Evolutionary conservation across 768 basidiomycete species (phyloP).

Genomic region (Termitomyces sp.): DNA sequence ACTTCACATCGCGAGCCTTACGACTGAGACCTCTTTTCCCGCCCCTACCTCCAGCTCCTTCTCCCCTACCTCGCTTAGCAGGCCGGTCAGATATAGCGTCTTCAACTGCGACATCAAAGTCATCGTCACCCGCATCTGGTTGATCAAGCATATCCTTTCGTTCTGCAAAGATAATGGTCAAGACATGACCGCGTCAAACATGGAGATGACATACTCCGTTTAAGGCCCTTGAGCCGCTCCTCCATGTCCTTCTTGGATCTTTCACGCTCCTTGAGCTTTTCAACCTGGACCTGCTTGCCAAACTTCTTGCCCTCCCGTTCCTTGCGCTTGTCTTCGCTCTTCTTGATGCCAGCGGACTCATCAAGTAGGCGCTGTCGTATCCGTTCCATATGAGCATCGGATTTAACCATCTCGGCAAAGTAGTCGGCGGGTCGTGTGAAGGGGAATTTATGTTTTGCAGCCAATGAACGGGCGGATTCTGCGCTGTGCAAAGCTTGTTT

Average conservation of each 20-base stretch:
- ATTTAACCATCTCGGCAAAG: conserved; percentile 98
- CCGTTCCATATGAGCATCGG: conserved; percentile 95
- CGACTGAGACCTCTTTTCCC: conserved; percentile 36
- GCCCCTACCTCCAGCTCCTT: conserved; percentile 30
- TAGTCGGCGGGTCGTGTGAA: conserved; percentile 93
- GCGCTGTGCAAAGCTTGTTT: conserved; percentile 89
- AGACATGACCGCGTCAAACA: not conserved
- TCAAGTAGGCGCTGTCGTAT: conserved; percentile 87
- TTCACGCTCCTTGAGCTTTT: conserved; percentile 89
- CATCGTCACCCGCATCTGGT: conserved; percentile 51
- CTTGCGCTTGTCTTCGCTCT: conserved; percentile 84
- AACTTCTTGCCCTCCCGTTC: conserved; percentile 97
- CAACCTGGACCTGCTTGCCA: conserved; percentile 94
- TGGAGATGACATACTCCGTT: conserved; percentile 63
- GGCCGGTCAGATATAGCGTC: conserved; percentile 79
- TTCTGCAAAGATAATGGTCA: conserved; percentile 40
- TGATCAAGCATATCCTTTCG: conserved; percentile 77
- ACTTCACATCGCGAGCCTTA: conserved; percentile 68
- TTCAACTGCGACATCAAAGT: conserved; percentile 88
- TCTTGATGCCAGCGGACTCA: conserved; percentile 84
- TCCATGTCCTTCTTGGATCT: conserved; percentile 88
- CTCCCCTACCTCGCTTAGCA: conserved; percentile 45
- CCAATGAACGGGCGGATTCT: conserved; percentile 69
- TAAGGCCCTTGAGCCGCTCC: conserved; percentile 78
- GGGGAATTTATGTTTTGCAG: conserved; percentile 70